These are phyloP conservation scores for Cymodocea nodosa DNA, from an alignment of 116 monocot genomes.

Conservation along the genomic window DNA sequence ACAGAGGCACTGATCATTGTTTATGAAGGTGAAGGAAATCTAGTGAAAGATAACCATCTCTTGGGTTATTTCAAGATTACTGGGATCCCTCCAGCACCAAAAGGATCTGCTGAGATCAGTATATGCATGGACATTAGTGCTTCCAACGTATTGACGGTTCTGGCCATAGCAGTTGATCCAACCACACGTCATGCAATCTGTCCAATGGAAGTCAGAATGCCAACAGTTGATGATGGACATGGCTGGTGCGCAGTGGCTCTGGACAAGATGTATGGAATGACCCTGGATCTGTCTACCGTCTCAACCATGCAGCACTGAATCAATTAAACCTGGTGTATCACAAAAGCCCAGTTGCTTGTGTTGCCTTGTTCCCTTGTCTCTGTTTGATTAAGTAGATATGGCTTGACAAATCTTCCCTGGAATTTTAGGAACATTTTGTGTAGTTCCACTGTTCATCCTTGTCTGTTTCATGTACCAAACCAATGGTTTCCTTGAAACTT, in stretches of 20 bases:
- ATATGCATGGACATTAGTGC: conserved; percentile 71
- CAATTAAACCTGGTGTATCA: too few relatives aligned
- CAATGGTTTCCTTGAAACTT: background rate
- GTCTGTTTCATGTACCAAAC: too few relatives aligned
- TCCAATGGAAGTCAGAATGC: conserved; percentile 67
- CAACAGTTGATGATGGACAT: conserved; percentile 50
- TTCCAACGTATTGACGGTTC: conserved; percentile 43
- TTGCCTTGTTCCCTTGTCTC: too few relatives aligned
- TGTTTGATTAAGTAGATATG: too few relatives aligned
- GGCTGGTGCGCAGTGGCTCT: conserved; percentile 56
- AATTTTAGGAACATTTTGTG: too few relatives aligned
- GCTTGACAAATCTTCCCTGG: too few relatives aligned
- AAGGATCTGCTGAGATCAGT: conserved; percentile 45
- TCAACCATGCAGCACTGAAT: conserved; percentile 16
- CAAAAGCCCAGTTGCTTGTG: too few relatives aligned
- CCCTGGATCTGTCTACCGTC: conserved; percentile 33
- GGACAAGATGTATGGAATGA: conserved; percentile 29
- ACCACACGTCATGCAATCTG: conserved; percentile 8
- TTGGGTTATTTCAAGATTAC: conserved; percentile 64
- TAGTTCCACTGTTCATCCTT: too few relatives aligned
- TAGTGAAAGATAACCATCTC: conserved; percentile 39
- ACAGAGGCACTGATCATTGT: conserved; percentile 54
- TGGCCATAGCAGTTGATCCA: conserved; percentile 26
- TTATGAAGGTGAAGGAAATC: conserved; percentile 58
- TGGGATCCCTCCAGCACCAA: conserved; percentile 45